These are phyloP conservation scores for Cadophora sp. DNA, from an alignment of 2,329 filamentous ascomycete genomes.

Conservation along the genomic window DNA sequence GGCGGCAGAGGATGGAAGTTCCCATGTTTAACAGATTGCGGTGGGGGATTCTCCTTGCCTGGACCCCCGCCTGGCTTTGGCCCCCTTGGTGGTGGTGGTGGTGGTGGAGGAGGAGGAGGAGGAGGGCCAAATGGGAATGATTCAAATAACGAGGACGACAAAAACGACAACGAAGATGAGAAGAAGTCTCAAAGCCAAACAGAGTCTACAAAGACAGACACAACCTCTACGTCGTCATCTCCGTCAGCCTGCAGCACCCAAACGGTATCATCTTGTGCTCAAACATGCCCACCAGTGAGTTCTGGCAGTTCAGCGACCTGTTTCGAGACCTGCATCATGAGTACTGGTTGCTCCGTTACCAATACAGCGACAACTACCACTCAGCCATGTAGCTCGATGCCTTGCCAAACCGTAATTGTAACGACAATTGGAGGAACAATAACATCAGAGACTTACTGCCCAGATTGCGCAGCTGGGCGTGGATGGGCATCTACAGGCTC, in stretches of 20 bases:
- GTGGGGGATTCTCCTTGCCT: background rate
- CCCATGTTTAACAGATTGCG: background rate
- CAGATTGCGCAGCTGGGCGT: background rate
- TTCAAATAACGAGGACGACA: background rate
- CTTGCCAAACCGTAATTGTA: no score
- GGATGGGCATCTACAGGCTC: background rate
- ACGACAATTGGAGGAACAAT: no score
- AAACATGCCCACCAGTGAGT: no score
- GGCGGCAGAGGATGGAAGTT: constrained; percentile 1
- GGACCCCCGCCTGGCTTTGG: background rate
- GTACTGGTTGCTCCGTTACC: no score
- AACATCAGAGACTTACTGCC: background rate
- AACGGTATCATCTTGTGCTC: no score
- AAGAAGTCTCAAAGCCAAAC: background rate
- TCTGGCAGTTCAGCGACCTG: no score
- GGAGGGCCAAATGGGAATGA: constrained; percentile 1
- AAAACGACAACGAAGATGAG: background rate
- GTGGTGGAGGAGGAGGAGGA: background rate
- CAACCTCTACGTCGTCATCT: background rate
- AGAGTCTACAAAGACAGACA: background rate
- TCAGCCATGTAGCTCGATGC: no score
- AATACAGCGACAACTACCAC: no score
- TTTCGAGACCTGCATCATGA: no score
- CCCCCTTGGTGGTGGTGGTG: background rate
- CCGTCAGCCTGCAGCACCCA: no score